Base-by-base conservation (phyloP, 2,329 filamentous ascomycete species). In the Aspergillus quadrilineatus region DNA sequence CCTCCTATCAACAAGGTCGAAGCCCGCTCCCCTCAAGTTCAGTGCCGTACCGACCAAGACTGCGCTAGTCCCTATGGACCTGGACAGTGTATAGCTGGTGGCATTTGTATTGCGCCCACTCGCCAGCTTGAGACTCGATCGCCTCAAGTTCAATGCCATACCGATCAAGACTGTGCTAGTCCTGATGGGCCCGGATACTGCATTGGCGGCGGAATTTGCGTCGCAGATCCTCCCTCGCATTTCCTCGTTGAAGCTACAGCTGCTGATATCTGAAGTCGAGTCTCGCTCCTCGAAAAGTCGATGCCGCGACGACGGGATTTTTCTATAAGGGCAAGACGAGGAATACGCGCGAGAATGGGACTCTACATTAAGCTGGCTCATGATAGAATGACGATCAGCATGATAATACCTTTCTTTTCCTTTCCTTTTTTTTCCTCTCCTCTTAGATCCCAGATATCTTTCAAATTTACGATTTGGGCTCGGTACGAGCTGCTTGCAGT, bases 141-240 rank as follows among this genome's bases (percentile, higher is more conserved):
- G 26, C 36, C 9, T n/a, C 41, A 45, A 29, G 5, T 45, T 6
- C 6, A 29, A 26, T 57, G 57, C 28, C 34, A 51, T 46, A 56
- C 48, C 4, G 7, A 53, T 14, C 7, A 29, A 43, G 57, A 59
- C 3, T 59, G 57, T 22, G n/a, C 9, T 6, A 29, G 36, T n/a
- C 22, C 15, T 14, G 10, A 32, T 6, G 48, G 36, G 3, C 42
- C 22, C 6, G 57, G 53, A 2, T 50, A 45, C 44, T 59, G 57
- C 17, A 53, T 53, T 32, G 34, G 36, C 12, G 53, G 57, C 14
- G 34, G 34, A 3, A 56, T 59, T n/a, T 58, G 56, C n/a, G 17
- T 58, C 12, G 51, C 41, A 22, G 22, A 22, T 22, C 22, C 22
- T 22, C 22, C 22, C 22, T 22, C 22, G 22, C 22, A 22, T 3